phyloP scores from a whole-genome alignment of 2,329 filamentous ascomycete genomes.

The Madurella mycetomatis region DNA sequence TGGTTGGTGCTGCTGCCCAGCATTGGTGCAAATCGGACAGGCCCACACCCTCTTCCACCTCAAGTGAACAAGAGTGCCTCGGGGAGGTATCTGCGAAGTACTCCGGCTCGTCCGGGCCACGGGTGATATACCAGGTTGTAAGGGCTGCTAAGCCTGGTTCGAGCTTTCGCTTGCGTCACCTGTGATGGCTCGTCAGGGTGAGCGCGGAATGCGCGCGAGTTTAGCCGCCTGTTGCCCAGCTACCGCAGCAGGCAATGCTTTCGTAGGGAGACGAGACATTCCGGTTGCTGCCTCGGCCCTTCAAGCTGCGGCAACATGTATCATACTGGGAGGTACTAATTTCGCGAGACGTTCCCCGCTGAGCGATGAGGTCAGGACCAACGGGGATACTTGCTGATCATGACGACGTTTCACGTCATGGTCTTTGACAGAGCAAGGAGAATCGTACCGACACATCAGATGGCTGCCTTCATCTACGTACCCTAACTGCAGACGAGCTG shows the following conservation, averaged over 20 bases:
- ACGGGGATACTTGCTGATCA: not conserved
- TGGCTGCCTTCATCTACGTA: not conserved
- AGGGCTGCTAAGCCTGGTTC: slow-evolving; percentile 21
- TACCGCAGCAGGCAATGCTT: too few relatives aligned
- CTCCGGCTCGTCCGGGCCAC: slow-evolving; percentile 18
- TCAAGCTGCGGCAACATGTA: too few relatives aligned
- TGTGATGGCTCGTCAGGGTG: not conserved
- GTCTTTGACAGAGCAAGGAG: not conserved
- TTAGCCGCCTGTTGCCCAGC: not conserved
- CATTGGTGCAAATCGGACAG: too few relatives aligned
- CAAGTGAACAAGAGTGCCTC: not conserved
- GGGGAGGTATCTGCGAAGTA: slow-evolving; percentile 1
- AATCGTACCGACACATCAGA: not conserved
- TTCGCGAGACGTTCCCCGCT: not conserved
- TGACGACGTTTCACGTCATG: slow-evolving; percentile 3
- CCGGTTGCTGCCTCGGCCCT: too few relatives aligned
- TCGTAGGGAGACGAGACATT: too few relatives aligned
- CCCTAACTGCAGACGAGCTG: not conserved
- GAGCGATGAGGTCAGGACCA: not conserved
- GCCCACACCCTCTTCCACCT: not conserved
- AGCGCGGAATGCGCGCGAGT: not conserved
- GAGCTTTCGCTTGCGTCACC: slow-evolving; percentile 14
- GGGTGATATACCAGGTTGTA: slow-evolving; percentile 22
- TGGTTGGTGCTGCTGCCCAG: not conserved
- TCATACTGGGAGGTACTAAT: too few relatives aligned